A percentile compares a stretch with the other conserved stretches of the same genome.
Conservation (phyloP, 1,284 basidiomycete species). For the Chalciporus sp. region DNA sequence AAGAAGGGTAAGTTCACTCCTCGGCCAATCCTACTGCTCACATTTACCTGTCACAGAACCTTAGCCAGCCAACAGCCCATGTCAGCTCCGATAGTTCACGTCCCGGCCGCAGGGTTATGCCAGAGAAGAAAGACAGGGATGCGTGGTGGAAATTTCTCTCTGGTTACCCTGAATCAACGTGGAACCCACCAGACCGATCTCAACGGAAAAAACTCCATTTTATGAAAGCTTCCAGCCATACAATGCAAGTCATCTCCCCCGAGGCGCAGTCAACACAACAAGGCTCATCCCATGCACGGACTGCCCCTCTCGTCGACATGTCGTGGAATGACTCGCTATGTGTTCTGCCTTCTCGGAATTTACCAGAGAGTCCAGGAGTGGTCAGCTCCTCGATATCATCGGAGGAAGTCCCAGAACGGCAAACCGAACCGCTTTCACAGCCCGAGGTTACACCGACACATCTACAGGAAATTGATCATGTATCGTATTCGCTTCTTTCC, state of each 20-base stretch:
- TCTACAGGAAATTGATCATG: conserved; percentile 65
- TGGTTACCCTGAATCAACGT: conserved; percentile 66
- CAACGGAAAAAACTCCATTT: conserved; percentile 28
- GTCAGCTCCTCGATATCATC: neutral
- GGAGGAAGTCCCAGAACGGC: neutral
- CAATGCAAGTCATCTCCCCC: conserved; percentile 13
- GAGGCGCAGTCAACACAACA: conserved; percentile 4
- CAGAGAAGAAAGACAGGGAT: conserved; percentile 70
- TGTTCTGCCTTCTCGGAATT: neutral
- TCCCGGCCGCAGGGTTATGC: conserved; percentile 45
- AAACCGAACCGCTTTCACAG: conserved; percentile 7
- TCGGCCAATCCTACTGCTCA: neutral
- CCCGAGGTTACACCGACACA: conserved; percentile 48
- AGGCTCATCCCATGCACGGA: neutral
- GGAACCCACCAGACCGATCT: conserved; percentile 47
- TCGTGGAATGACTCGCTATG: neutral
- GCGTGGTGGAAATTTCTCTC: conserved; percentile 78
- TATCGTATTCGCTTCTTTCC: conserved; percentile 34
- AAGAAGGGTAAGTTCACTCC: conserved; percentile 48
- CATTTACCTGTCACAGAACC: conserved; percentile 50
- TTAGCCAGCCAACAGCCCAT: conserved; percentile 59
- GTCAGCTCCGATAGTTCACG: conserved; percentile 38
- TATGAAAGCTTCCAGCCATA: conserved; percentile 41
- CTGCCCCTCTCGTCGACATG: neutral
- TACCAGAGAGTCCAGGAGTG: neutral